Conservation (phyloP, 768 basidiomycete species). For the Ephemerocybe angulata region DNA sequence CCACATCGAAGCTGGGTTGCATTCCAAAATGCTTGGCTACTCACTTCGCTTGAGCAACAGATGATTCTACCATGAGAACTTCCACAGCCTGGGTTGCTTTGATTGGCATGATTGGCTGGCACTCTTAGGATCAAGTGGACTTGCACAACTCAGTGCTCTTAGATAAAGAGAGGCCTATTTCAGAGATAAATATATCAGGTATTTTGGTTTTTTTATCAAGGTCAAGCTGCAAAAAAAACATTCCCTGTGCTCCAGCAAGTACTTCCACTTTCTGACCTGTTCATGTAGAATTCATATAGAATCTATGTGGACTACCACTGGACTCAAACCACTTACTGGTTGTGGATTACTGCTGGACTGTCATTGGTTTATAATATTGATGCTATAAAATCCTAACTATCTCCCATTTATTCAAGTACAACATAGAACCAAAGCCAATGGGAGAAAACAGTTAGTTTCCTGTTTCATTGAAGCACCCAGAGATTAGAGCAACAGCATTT, state of each 20-base stretch:
- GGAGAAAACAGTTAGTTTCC: too few species aligned
- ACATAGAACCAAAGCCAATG: too few species aligned
- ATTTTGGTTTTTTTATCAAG: constrained; percentile 13
- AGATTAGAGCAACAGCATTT: too few species aligned
- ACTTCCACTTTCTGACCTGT: too few species aligned
- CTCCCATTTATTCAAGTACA: too few species aligned
- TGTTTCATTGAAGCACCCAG: too few species aligned
- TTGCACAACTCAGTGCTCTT: constrained; percentile 25
- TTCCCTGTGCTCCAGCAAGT: not conserved
- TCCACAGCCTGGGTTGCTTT: constrained; percentile 15
- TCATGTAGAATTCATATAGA: too few species aligned
- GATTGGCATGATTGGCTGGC: constrained; percentile 15
- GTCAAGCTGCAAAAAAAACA: constrained; percentile 5
- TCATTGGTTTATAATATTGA: too few species aligned
- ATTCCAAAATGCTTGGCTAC: constrained; percentile 25
- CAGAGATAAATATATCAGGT: constrained; percentile 12
- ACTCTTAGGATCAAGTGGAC: constrained; percentile 17
- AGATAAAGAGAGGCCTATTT: constrained; percentile 4
- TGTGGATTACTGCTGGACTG: too few species aligned
- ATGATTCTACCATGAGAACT: constrained; percentile 18
- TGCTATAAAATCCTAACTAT: too few species aligned
- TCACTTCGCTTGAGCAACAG: constrained; percentile 24
- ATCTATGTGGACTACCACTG: too few species aligned
- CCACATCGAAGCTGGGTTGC: constrained; percentile 11
- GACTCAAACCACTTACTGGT: too few species aligned